These are phyloP conservation scores for Ustilago crameri DNA, from an alignment of 1,284 basidiomycete genomes.

Conservation along the genomic window DNA sequence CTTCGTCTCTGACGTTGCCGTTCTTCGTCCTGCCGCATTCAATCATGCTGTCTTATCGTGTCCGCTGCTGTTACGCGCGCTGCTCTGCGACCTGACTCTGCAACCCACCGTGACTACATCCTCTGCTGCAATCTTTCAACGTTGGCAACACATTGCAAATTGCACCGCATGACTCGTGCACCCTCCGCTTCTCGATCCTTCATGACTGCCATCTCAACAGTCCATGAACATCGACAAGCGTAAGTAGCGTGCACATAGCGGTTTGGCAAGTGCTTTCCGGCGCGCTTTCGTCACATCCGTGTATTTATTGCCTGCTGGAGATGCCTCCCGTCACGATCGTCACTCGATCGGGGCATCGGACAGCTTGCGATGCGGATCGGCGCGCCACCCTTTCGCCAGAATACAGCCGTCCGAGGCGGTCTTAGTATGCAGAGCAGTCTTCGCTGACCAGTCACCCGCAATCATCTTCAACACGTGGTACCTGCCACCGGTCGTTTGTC, in stretches of 20 bases:
- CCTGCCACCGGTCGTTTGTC: background rate
- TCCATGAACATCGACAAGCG: constrained; percentile 63
- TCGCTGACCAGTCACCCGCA: background rate
- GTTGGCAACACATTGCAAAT: too few relatives aligned
- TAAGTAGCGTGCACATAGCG: constrained; percentile 22
- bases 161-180: background rate
- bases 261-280: background rate
- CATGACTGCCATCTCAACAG: constrained; percentile 32
- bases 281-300: background rate
- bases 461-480: background rate
- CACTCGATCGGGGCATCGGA: too few relatives aligned
- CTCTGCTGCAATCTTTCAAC: background rate
- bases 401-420: too few relatives aligned
- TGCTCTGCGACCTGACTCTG: too few relatives aligned
- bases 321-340: too few relatives aligned
- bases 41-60: background rate
- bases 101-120: too few relatives aligned
- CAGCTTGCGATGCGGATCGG: too few relatives aligned
- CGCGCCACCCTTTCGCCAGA: too few relatives aligned
- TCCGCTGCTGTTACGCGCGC: too few relatives aligned
- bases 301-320: background rate
- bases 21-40: background rate
- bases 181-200: constrained; percentile 13
- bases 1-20: constrained; percentile 8
- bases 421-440: background rate